These are phyloP conservation scores for Spongiforma sp. DNA, from an alignment of 1,284 basidiomycete genomes.

Conservation along the genomic window DNA sequence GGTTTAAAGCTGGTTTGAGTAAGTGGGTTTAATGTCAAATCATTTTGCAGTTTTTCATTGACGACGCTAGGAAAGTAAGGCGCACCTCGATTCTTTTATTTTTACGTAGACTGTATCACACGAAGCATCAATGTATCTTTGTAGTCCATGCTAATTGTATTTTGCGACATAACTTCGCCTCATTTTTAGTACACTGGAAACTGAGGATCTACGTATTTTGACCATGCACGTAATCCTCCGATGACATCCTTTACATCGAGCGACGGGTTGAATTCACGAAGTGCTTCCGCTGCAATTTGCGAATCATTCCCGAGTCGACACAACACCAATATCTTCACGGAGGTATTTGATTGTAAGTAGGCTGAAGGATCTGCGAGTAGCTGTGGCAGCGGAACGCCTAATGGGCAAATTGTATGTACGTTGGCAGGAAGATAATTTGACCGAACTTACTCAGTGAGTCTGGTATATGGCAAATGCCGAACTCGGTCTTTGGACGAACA, in stretches of 20 bases:
- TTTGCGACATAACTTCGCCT: conserved; percentile 1
- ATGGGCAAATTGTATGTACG: neutral
- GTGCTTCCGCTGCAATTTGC: conserved; percentile 78
- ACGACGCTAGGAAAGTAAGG: conserved; percentile 28
- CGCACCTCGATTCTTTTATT: neutral
- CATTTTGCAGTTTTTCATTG: conserved; percentile 9
- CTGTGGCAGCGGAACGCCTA: conserved; percentile 72
- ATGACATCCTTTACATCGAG: conserved; percentile 70
- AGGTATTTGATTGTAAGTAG: conserved; percentile 37
- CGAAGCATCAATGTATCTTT: conserved; percentile 6
- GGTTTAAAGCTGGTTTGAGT: conserved; percentile 67
- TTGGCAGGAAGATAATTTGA: neutral
- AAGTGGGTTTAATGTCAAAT: conserved; percentile 31
- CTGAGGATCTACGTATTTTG: conserved; percentile 65
- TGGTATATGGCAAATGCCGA: conserved; percentile 84
- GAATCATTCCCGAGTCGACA: conserved; percentile 96
- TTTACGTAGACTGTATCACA: conserved; percentile 4
- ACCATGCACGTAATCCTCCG: conserved; percentile 84
- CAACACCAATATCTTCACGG: conserved; percentile 58
- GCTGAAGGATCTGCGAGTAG: conserved; percentile 62
- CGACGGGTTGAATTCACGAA: conserved; percentile 45
- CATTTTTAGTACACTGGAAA: conserved; percentile 80
- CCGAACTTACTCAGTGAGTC: conserved; percentile 72
- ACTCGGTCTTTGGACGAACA: conserved; percentile 84
- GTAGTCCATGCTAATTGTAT: conserved; percentile 12